Evolutionary conservation across 257 asterid genomes (phyloP).

Genomic region (Capsicum pubescens): DNA sequence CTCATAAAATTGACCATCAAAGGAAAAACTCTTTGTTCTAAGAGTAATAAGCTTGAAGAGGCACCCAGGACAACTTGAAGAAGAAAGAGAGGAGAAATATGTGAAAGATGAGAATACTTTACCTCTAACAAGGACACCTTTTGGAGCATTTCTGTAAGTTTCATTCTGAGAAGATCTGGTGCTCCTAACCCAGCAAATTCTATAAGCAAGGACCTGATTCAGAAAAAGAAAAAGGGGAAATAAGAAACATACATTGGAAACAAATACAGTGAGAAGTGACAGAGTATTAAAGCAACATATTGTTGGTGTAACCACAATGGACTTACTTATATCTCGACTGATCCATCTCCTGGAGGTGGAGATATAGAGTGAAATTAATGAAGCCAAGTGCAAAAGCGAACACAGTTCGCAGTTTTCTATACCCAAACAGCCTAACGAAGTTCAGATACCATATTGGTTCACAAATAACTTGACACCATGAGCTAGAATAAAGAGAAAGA

Average conservation of each 20-base stretch:
- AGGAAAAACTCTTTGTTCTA: constrained; percentile 27
- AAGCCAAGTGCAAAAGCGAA: constrained; percentile 9
- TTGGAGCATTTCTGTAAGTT: constrained; percentile 51
- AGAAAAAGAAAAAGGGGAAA: constrained; percentile 29
- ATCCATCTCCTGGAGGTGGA: neutral
- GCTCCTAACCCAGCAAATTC: constrained; percentile 59
- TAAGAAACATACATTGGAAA: neutral
- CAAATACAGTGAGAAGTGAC: neutral
- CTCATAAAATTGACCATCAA: constrained; percentile 27
- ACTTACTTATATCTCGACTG: neutral
- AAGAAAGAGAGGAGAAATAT: constrained; percentile 24
- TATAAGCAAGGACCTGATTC: constrained; percentile 64
- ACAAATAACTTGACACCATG: neutral
- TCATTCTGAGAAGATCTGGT: constrained; percentile 44
- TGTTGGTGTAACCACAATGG: constrained; percentile 6
- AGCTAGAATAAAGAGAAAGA: no score
- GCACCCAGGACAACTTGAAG: neutral
- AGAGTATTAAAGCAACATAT: neutral
- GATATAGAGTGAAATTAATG: neutral
- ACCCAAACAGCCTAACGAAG: neutral
- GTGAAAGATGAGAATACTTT: constrained; percentile 25
- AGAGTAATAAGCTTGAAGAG: constrained; percentile 12
- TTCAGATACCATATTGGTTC: constrained; percentile 6
- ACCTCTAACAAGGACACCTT: constrained; percentile 65
- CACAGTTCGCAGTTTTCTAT: neutral